These are phyloP conservation scores for Tetrapisispora phaffii DNA, from an alignment of 805 yeast genomes.

Conservation along the genomic window DNA sequence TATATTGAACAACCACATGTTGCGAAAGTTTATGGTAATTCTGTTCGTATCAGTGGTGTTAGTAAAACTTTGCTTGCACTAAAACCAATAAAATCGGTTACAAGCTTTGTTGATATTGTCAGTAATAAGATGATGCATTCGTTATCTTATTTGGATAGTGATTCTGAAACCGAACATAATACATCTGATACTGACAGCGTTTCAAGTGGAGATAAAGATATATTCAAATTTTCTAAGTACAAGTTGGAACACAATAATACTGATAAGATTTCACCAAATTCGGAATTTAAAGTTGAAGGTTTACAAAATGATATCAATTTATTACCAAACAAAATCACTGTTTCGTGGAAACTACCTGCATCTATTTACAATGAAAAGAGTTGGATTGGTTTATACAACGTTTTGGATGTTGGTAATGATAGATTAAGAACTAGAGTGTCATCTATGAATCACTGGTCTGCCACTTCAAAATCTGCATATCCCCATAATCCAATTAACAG, in stretches of 20 bases:
- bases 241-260: not conserved
- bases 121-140: constrained; percentile 20
- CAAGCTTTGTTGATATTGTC: constrained; percentile 35
- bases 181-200: constrained; percentile 1
- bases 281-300: constrained; percentile 25
- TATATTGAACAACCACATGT: constrained; percentile 72
- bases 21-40: constrained; percentile 63
- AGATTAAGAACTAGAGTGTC: constrained; percentile 48
- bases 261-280: constrained; percentile 16
- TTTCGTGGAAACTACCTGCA: constrained; percentile 45
- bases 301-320: constrained; percentile 26
- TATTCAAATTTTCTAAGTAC: not conserved
- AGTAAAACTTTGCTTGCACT: constrained; percentile 33
- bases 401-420: constrained; percentile 48
- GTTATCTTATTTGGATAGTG: constrained; percentile 1
- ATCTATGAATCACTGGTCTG: constrained; percentile 59
- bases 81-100: constrained; percentile 29
- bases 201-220: not conserved
- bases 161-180: not conserved
- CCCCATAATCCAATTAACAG: constrained; percentile 12
- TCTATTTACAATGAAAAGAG: constrained; percentile 40
- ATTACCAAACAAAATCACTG: constrained; percentile 36
- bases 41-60: constrained; percentile 46
- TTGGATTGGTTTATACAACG: constrained; percentile 71
- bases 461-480: constrained; percentile 32